These are phyloP conservation scores for Nakazawaea populi DNA, from an alignment of 805 yeast species.

Conservation along the genomic window DNA sequence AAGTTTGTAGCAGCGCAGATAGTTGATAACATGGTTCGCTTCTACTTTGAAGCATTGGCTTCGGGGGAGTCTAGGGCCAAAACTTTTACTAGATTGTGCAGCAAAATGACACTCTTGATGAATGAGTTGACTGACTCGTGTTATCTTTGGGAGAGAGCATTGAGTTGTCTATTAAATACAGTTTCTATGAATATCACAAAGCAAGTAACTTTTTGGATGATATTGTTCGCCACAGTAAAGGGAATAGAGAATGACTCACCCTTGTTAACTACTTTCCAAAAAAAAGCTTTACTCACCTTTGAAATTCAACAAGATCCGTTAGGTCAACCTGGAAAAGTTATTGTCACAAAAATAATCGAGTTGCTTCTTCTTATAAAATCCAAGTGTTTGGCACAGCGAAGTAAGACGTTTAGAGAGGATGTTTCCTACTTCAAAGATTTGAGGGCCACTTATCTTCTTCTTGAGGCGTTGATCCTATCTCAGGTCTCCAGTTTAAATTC, in stretches of 20 bases:
- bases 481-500: neutral
- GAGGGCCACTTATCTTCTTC: neutral
- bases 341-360: neutral
- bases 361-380: neutral
- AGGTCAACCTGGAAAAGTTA: neutral
- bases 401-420: conserved; percentile 1
- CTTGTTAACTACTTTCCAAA: neutral
- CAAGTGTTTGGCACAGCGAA: neutral
- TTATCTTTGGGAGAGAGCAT: neutral
- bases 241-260: neutral
- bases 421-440: neutral
- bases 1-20: neutral
- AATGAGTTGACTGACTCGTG: neutral
- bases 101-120: neutral
- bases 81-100: neutral
- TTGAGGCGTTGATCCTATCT: neutral
- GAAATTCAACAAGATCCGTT: neutral
- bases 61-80: neutral
- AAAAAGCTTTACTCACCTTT: neutral
- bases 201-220: neutral
- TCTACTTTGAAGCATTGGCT: neutral
- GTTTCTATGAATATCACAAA: neutral
- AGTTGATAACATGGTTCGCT: neutral
- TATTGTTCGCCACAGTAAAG: neutral
- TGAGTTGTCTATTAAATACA: neutral